Evolutionary conservation across 1,139 yeast genomes (phyloP).

Genomic region (Blastobotrys capitulatus): DNA sequence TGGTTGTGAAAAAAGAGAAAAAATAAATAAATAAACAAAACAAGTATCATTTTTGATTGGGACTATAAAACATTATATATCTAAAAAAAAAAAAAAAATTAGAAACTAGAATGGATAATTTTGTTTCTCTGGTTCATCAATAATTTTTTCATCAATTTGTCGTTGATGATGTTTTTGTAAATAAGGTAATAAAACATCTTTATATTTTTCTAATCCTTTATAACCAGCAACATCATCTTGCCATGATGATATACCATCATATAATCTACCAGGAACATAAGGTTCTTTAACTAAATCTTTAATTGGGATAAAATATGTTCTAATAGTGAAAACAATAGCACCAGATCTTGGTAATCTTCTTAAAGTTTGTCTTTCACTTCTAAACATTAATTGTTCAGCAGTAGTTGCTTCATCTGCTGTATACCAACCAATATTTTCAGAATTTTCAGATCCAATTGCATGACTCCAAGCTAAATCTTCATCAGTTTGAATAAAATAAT

Average conservation of each 20-base stretch:
- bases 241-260: conserved; percentile 11
- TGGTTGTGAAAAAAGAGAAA: background rate
- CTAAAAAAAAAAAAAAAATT: too few species aligned
- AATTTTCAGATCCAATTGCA: conserved; percentile 47
- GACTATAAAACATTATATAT: too few species aligned
- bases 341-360: conserved; percentile 52
- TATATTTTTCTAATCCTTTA: conserved; percentile 11
- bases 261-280: conserved; percentile 9
- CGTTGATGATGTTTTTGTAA: conserved; percentile 10
- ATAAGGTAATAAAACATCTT: conserved; percentile 10
- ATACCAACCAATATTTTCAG: conserved; percentile 15
- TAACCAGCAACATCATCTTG: conserved; percentile 11
- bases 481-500: conserved; percentile 60
- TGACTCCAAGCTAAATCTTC: conserved; percentile 44
- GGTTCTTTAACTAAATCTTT: conserved; percentile 10
- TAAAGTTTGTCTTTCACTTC: conserved; percentile 59
- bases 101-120: conserved; percentile 8
- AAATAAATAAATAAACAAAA: background rate
- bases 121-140: conserved; percentile 7
- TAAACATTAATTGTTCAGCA: conserved; percentile 47
- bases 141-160: conserved; percentile 9
- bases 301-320: conserved; percentile 63
- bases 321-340: conserved; percentile 54
- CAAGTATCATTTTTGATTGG: too few species aligned
- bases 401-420: conserved; percentile 34